These are phyloP conservation scores for Sphagnum fallax DNA, from an alignment of 228 moss, liverwort and hornwort genomes.

Conservation along the genomic window DNA sequence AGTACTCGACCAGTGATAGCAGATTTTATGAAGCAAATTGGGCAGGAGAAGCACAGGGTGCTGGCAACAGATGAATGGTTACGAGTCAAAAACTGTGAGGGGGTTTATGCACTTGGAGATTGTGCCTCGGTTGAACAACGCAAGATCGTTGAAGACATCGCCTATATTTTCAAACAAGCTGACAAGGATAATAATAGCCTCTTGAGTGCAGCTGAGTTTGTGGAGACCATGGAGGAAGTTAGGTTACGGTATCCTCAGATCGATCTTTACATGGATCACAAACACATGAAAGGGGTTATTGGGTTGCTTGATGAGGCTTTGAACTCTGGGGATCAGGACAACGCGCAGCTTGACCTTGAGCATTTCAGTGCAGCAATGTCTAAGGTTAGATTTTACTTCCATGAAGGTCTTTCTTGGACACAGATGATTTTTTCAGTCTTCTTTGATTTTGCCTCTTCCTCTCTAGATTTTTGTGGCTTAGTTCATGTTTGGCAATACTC, in stretches of 20 bases:
- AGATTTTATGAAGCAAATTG: slow-evolving; percentile 76
- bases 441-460: not conserved
- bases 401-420: no score
- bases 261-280: slow-evolving; percentile 49
- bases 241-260: slow-evolving; percentile 59
- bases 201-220: slow-evolving; percentile 25
- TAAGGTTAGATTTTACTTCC: slow-evolving; percentile 22
- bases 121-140: slow-evolving; percentile 42
- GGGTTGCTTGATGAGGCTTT: slow-evolving; percentile 30
- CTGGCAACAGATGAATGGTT: slow-evolving; percentile 62
- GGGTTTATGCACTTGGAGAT: slow-evolving; percentile 47
- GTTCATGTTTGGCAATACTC: not conserved
- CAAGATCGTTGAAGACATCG: slow-evolving; percentile 31
- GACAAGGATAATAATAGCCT: slow-evolving; percentile 29
- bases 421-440: no score
- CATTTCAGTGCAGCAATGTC: slow-evolving; percentile 39
- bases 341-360: slow-evolving; percentile 38
- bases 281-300: slow-evolving; percentile 48
- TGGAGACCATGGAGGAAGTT: slow-evolving; percentile 38
- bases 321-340: slow-evolving; percentile 11
- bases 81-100: slow-evolving; percentile 47
- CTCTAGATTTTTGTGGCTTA: not conserved
- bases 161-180: slow-evolving; percentile 33
- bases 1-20: slow-evolving; percentile 82
- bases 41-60: slow-evolving; percentile 58